These are phyloP conservation scores for Rhododendron williamsianum DNA, from an alignment of 148 eudicot genomes.

Conservation along the genomic window DNA sequence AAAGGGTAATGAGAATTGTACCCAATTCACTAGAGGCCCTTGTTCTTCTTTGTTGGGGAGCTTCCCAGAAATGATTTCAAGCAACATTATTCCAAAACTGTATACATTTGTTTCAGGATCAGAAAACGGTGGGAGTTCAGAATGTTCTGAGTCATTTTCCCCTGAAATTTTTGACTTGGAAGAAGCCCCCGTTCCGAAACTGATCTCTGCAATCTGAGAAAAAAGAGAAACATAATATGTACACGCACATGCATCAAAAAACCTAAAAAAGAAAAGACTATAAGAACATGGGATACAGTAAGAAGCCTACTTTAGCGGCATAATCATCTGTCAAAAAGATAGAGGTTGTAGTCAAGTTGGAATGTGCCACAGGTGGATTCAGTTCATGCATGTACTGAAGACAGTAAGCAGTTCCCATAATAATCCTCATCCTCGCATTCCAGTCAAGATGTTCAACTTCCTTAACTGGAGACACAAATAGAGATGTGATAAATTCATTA, in stretches of 20 bases:
- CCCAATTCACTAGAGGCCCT: slow-evolving; percentile 69
- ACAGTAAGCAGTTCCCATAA: slow-evolving; percentile 91
- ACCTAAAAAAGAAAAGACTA: no score
- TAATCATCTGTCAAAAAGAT: slow-evolving; percentile 83
- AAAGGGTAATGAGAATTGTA: slow-evolving; percentile 20
- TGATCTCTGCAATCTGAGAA: slow-evolving; percentile 56
- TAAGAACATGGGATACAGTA: neutral
- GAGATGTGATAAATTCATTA: neutral
- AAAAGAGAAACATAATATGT: neutral
- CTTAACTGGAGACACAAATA: slow-evolving; percentile 32
- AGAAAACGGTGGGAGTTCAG: slow-evolving; percentile 29
- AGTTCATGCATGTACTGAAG: slow-evolving; percentile 86
- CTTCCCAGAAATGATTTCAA: slow-evolving; percentile 77
- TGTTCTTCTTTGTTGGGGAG: slow-evolving; percentile 56
- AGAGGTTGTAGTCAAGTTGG: slow-evolving; percentile 40
- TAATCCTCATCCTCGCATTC: slow-evolving; percentile 71
- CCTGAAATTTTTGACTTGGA: slow-evolving; percentile 24
- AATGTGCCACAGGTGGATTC: slow-evolving; percentile 61
- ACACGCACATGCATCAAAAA: neutral
- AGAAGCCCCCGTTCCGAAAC: slow-evolving; percentile 34
- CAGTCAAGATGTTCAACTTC: slow-evolving; percentile 71
- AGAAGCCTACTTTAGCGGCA: slow-evolving; percentile 75
- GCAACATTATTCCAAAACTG: slow-evolving; percentile 68
- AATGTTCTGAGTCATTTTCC: slow-evolving; percentile 35
- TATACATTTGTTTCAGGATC: slow-evolving; percentile 59